Evolutionary conservation across 139 green algal species (phyloP).

Genomic region (Axilococcus clingmanii): DNA sequence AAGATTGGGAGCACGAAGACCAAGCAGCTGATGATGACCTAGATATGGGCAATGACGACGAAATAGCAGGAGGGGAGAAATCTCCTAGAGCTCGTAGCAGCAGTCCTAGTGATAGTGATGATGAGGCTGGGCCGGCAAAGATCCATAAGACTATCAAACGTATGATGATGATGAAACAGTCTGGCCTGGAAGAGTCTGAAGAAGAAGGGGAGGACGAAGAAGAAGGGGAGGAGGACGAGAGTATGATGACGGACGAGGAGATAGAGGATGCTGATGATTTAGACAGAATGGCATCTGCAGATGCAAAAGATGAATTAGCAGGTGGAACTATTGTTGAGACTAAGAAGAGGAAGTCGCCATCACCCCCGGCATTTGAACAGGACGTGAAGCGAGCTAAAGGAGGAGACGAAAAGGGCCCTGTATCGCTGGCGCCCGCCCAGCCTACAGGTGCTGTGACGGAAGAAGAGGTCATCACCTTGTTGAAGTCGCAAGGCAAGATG

Average conservation of each 20-base stretch:
- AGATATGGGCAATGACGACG: conserved; percentile 26
- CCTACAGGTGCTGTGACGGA: conserved; percentile 32
- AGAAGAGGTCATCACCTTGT: conserved; percentile 44
- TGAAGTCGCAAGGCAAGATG: conserved; percentile 7
- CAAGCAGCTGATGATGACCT: conserved; percentile 26
- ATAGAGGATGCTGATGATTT: conserved; percentile 1
- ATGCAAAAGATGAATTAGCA: neutral
- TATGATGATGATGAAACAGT: neutral
- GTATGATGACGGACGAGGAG: conserved; percentile 2
- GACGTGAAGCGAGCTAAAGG: neutral
- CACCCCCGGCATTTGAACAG: neutral
- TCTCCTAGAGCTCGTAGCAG: neutral
- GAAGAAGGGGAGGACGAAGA: conserved; percentile 23
- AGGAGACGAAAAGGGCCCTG: neutral
- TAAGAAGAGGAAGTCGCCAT: conserved; percentile 20
- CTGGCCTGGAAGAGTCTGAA: conserved; percentile 11
- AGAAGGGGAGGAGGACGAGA: neutral
- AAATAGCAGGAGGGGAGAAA: neutral
- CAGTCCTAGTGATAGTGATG: conserved; percentile 1
- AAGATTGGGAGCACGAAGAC: conserved; percentile 34
- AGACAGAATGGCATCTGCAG: conserved; percentile 8
- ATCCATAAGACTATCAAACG: neutral
- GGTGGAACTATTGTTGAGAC: neutral
- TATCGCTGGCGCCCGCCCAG: neutral
- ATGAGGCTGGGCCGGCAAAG: neutral